Evolutionary conservation across 805 yeast genomes (phyloP).

Genomic region (Yarrowia bubula): DNA sequence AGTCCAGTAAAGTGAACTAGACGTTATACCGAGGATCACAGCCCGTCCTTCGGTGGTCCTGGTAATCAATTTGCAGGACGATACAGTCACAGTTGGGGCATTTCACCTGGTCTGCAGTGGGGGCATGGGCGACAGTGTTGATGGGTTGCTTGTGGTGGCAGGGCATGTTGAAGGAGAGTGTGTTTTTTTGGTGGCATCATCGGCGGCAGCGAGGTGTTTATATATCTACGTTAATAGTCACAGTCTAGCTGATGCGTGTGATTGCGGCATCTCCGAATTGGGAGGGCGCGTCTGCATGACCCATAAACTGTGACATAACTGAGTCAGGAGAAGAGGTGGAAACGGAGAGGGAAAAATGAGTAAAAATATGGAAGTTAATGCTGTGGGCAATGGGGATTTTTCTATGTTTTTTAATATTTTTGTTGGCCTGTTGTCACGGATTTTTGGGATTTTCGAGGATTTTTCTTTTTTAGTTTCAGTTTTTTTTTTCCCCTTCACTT

Average conservation of each 20-base stretch:
- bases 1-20: too few species aligned
- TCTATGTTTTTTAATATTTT: neutral
- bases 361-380: too few species aligned
- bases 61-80: constrained; percentile 18
- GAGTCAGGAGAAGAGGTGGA: neutral
- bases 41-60: constrained; percentile 19
- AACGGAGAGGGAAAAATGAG: too few species aligned
- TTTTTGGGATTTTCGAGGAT: neutral
- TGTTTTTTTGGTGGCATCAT: neutral
- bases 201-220: neutral
- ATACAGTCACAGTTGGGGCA: constrained; percentile 25
- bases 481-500: neutral
- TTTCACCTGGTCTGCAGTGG: constrained; percentile 22
- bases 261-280: constrained; percentile 22
- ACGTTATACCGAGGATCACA: constrained; percentile 20
- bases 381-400: too few species aligned
- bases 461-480: neutral
- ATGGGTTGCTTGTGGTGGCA: constrained; percentile 1
- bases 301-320: neutral
- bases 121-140: constrained; percentile 9
- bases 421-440: neutral
- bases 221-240: constrained; percentile 3
- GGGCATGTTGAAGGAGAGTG: constrained; percentile 6
- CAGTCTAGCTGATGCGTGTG: neutral
- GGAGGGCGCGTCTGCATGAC: constrained; percentile 20